Evolutionary conservation across 2,329 filamentous ascomycete genomes (phyloP), one percentile per base, ranked within the genome.

Genomic region (Fusarium sp.): DNA sequence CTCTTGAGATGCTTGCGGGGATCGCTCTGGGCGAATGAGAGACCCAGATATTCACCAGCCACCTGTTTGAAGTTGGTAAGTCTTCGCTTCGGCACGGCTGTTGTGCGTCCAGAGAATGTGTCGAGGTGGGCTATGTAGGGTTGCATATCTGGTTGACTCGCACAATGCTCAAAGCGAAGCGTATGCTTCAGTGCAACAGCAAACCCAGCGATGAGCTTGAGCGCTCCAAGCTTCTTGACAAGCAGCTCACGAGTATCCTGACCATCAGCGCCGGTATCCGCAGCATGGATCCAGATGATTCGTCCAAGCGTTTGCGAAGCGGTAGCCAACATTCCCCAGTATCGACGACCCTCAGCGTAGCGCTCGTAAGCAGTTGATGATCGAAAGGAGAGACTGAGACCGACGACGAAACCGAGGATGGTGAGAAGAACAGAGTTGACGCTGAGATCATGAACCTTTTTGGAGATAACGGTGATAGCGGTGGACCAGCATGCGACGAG

Each of bases 251-350:
- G 93, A n/a, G 87, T 85, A 20, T 84, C 82, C 8, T 58, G 28
- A 14, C 67, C 85, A 59, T 44, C 89, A 85, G 34, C 85, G 57
- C 48, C 89, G 84, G 28, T 87, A 85, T 74, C 92, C 85, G 79
- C 92, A 5, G 89, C 86, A 77, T 97, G 93, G 26, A 98, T 87
- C 95, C 95, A 98, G 79, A 96, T 93, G 11, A 93, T 87, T 24
- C 95, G 90, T 75, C 90, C 93, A 74, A 97, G 86, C 79, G 90
- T 84, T 84, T 94, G 85, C 78, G 87, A 84, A 77, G 92, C 91
- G 79, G 87, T 85, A 54, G 87, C 89, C 73, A 91, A 83, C 59
- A 88, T 84, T 3, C 89, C 85, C 89, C 90, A 92, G 75, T 87
- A 89, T 73, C 89, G 89, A 42, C 91, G 86, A 28, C 91, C 91